Conservation (phyloP, 2,329 filamentous ascomycete genomes). For the Trichoderma sp. region DNA sequence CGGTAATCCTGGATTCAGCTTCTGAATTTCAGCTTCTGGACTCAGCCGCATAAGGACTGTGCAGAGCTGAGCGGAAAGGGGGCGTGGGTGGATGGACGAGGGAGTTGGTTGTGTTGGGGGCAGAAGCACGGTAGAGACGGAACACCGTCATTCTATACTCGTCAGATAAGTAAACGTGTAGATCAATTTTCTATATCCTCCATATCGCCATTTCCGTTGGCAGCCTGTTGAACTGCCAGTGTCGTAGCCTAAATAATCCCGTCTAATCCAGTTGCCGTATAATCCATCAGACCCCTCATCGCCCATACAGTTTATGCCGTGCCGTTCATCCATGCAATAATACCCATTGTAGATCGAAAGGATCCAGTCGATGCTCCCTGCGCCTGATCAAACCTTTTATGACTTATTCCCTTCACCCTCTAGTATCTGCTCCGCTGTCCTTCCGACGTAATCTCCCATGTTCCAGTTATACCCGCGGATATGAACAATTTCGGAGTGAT, state of each 20-base stretch:
- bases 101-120: neutral
- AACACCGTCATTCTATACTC: neutral
- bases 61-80: neutral
- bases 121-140: neutral
- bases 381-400: neutral
- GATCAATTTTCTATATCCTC: neutral
- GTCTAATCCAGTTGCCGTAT: neutral
- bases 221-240: neutral
- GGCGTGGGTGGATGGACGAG: neutral
- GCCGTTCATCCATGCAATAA: neutral
- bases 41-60: neutral
- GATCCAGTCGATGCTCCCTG: neutral
- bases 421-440: neutral
- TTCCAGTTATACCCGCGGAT: conserved; percentile 6
- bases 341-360: neutral
- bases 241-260: neutral
- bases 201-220: neutral
- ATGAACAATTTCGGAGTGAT: conserved; percentile 13
- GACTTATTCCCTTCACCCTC: neutral
- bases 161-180: neutral
- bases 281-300: neutral
- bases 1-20: neutral
- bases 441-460: neutral
- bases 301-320: neutral
- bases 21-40: neutral